Evolutionary conservation across 352 stramenopile species (phyloP).

Genomic region (Phytophthora idaei): DNA sequence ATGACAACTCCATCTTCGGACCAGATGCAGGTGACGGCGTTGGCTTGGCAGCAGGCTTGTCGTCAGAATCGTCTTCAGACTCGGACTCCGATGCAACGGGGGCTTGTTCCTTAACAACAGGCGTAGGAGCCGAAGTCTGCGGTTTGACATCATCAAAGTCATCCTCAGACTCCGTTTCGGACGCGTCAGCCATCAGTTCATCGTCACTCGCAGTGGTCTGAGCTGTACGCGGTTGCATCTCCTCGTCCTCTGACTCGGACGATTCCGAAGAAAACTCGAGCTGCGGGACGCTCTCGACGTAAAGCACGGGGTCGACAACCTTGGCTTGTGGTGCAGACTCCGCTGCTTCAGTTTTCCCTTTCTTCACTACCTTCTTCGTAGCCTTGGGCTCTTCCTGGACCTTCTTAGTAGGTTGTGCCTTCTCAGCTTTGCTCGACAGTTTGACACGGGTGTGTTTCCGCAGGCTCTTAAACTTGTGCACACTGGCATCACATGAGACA

Average conservation of each 20-base stretch:
- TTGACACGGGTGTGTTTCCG: slow-evolving; percentile 47
- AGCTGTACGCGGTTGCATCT: slow-evolving; percentile 6
- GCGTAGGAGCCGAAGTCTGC: not conserved
- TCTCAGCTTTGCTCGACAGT: slow-evolving; percentile 7
- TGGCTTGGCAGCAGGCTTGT: slow-evolving; percentile 11
- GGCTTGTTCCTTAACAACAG: slow-evolving; percentile 2
- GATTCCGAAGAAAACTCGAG: slow-evolving; percentile 54
- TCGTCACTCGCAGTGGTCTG: slow-evolving; percentile 13
- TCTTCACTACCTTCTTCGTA: slow-evolving; percentile 21
- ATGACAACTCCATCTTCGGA: slow-evolving; percentile 21
- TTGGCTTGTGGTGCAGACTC: slow-evolving; percentile 15
- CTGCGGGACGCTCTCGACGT: slow-evolving; percentile 66
- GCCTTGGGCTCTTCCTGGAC: slow-evolving; percentile 19
- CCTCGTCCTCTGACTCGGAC: slow-evolving; percentile 39
- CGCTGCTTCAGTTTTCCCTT: not conserved
- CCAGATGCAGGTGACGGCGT: slow-evolving; percentile 2
- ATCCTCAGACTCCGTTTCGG: slow-evolving; percentile 31
- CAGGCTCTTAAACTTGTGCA: slow-evolving; percentile 82
- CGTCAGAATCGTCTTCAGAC: slow-evolving; percentile 18
- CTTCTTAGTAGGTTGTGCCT: slow-evolving; percentile 23
- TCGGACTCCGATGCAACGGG: slow-evolving; percentile 10
- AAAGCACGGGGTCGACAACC: slow-evolving; percentile 22
- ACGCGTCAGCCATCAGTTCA: slow-evolving; percentile 15
- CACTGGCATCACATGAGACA: slow-evolving; percentile 52
- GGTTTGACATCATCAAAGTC: slow-evolving; percentile 41